phyloP scores from a whole-genome alignment of 768 basidiomycete genomes.

The Tylopilus cervinicoccineus region DNA sequence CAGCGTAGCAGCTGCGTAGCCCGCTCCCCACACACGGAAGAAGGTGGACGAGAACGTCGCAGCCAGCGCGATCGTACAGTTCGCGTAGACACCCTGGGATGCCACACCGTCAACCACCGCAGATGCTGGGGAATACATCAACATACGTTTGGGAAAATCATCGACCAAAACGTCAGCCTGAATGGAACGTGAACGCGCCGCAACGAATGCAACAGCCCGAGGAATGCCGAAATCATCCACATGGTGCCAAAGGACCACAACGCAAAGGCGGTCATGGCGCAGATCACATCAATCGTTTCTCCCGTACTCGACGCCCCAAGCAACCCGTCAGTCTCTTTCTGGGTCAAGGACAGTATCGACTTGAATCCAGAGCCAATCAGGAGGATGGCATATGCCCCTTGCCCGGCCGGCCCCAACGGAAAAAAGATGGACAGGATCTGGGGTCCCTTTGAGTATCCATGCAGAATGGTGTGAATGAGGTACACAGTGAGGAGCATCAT shows the following conservation, averaged over 20 bases:
- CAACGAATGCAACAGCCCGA: slow-evolving; percentile 44
- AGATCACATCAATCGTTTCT: slow-evolving; percentile 41
- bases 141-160: slow-evolving; percentile 68
- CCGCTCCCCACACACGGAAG: slow-evolving; percentile 55
- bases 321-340: slow-evolving; percentile 32
- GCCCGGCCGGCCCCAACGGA: slow-evolving; percentile 71
- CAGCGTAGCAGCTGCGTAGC: slow-evolving; percentile 48
- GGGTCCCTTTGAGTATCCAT: slow-evolving; percentile 48
- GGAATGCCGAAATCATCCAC: slow-evolving; percentile 56
- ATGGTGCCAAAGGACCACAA: slow-evolving; percentile 62
- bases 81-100: slow-evolving; percentile 60
- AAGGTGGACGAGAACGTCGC: slow-evolving; percentile 47
- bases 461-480: slow-evolving; percentile 51
- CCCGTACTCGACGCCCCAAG: slow-evolving; percentile 33
- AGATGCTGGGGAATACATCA: background rate
- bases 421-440: slow-evolving; percentile 60
- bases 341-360: slow-evolving; percentile 32
- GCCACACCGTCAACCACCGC: background rate
- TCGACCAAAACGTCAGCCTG: slow-evolving; percentile 58
- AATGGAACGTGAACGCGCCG: slow-evolving; percentile 45
- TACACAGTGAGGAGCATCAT: slow-evolving; percentile 67
- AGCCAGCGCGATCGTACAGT: slow-evolving; percentile 53
- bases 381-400: slow-evolving; percentile 56
- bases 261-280: slow-evolving; percentile 45
- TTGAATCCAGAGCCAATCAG: slow-evolving; percentile 51